Conservation (phyloP, 352 stramenopile genomes). For the Phytophthora aleatoria region DNA sequence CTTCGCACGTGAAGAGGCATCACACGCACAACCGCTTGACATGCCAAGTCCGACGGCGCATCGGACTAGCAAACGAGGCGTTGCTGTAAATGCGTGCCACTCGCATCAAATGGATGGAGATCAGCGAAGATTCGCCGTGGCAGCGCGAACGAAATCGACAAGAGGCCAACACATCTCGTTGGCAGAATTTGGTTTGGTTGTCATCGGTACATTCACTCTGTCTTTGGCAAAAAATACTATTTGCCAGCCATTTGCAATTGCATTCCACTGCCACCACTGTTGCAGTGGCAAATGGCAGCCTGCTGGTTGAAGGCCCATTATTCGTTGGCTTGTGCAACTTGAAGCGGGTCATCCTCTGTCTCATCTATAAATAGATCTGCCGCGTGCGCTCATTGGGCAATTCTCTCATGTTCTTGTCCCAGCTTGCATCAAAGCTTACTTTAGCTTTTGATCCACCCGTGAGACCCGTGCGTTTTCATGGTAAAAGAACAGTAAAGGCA, state of each 20-base stretch:
- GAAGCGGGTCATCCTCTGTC: constrained; percentile 6
- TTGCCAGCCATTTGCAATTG: not conserved
- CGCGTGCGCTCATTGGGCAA: constrained; percentile 18
- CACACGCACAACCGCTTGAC: not conserved
- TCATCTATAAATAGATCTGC: constrained; percentile 9
- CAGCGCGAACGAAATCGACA: constrained; percentile 24
- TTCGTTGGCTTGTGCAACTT: not conserved
- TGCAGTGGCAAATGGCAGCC: not conserved
- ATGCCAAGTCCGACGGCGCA: not conserved
- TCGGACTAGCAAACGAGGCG: constrained; percentile 9
- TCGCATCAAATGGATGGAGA: not conserved
- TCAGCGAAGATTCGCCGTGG: constrained; percentile 10
- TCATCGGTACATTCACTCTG: too few relatives aligned
- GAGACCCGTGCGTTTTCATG: constrained; percentile 5
- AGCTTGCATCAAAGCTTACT: constrained; percentile 10
- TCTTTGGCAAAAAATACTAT: not conserved
- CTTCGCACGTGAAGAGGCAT: constrained; percentile 13
- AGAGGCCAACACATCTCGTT: not conserved
- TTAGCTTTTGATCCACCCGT: constrained; percentile 16
- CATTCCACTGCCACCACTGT: not conserved
- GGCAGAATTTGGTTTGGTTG: not conserved
- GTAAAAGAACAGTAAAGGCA: constrained; percentile 6
- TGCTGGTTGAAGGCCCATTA: not conserved
- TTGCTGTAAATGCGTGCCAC: not conserved
- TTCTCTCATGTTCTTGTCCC: constrained; percentile 1